Base-by-base conservation (phyloP, 805 yeast species). In the Tetrapisispora taiwanensis region DNA sequence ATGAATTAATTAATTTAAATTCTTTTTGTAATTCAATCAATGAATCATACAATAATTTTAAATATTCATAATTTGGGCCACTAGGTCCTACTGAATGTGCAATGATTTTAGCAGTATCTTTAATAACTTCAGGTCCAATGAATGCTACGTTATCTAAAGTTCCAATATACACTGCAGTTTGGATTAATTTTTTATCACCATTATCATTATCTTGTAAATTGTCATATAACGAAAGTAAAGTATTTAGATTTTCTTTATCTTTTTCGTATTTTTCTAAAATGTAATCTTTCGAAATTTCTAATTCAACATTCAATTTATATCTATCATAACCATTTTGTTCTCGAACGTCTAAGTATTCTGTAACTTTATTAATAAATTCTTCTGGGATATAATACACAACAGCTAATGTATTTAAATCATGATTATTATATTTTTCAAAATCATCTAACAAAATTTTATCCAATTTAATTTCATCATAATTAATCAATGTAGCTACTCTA, bases 291-390 rank as follows among this genome's bases (percentile, higher is more conserved):
- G 32, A 26, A 15, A 22, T n/a, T 18, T 52, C 53, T 10, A 84
- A 67, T 49, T 73, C 72, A 56, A 87, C 85, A 5, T 76, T 77
- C 3, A 87, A 80, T 19, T 70, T 63, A 50, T 84, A 86, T 2
- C 77, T 68, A 0, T 86, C 70, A 61, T 89, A 89, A 0, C 97
- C 97, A 56, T 87, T 88, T 60, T 87, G 88, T 54, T 89, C 97
- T 44, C 97, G 70, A 13, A 76, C 71, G 52, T 89, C 95, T 41
- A 89, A 69, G 52, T 86, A 82, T 14, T 74, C 79, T 28, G 70
- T 68, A 15, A 86, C 92, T 46, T 74, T 73, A 5, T 62, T 59
- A 0, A 81, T 88, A 42, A 74, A 59, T 43, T 76, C 75, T 0
- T 86, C 74, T 4, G 80, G 80, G 7, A 89, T 81, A 53, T 82